These are phyloP conservation scores for Saccharomyces hybrid DNA, from an alignment of 1,139 yeast genomes.

Conservation along the genomic window DNA sequence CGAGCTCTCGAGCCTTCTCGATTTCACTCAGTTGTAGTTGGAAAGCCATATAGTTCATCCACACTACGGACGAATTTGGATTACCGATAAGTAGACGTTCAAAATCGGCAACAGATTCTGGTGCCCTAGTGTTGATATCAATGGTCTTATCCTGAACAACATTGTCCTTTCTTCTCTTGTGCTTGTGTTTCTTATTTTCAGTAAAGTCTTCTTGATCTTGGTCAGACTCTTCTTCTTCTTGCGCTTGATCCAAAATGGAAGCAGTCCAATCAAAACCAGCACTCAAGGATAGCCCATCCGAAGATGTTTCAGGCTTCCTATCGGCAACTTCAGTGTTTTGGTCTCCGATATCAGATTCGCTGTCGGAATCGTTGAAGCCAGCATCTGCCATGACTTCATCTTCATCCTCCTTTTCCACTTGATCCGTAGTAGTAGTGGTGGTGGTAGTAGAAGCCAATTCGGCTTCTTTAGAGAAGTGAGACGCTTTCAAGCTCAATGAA, in stretches of 20 bases:
- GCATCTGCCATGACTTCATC: conserved; percentile 26
- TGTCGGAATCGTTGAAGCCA: conserved; percentile 17
- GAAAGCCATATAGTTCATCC: conserved; percentile 99
- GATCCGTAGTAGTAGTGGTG: conserved; percentile 36
- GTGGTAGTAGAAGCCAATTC: conserved; percentile 64
- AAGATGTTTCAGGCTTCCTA: conserved; percentile 22
- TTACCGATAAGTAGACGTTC: conserved; percentile 86
- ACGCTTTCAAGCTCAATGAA: conserved; percentile 18
- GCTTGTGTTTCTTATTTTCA: conserved; percentile 35
- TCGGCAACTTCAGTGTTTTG: conserved; percentile 14
- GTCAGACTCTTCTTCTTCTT: conserved; percentile 44
- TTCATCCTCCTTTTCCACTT: conserved; percentile 29
- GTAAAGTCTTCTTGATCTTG: conserved; percentile 51
- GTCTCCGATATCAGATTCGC: conserved; percentile 17
- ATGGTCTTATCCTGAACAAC: conserved; percentile 74
- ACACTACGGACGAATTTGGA: conserved; percentile 85
- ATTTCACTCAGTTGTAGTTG: conserved; percentile 88
- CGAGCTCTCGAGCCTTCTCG: conserved; percentile 90
- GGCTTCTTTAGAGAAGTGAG: conserved; percentile 51
- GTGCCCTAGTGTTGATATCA: conserved; percentile 74
- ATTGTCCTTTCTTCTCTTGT: conserved; percentile 40
- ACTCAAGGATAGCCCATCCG: conserved; percentile 62
- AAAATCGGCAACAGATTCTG: conserved; percentile 84
- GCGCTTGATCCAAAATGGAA: conserved; percentile 72
- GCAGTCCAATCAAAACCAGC: conserved; percentile 91